Base-by-base conservation (phyloP, 2,329 filamentous ascomycete genomes). In the Macrophomina tecta region DNA sequence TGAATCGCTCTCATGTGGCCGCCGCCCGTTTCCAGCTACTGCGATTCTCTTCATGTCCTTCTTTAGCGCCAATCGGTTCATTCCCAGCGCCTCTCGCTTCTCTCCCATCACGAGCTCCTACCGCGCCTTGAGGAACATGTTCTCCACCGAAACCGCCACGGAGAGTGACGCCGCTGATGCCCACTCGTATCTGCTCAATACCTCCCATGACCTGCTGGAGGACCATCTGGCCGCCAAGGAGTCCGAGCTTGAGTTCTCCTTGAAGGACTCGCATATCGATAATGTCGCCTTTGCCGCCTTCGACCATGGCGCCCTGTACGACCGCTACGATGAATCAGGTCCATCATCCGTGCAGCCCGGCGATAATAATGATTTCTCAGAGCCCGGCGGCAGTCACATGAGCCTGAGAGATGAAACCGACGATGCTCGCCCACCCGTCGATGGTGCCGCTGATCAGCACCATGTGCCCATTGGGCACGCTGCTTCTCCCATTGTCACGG, bases 281-380 rank as follows among this genome's bases (percentile, higher is more conserved):
- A 65, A 68, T 30, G 68, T 72, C 65, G 69, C 74, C 38, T 75
- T 77, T 68, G 67, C 73, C 64, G 73, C 72, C 68, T 75, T 79
- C 72, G 73, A 76, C 71, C 73, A 73, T 70, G 68, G 79, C 48
- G 60, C 55, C 40, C 56, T 70, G 55, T 73, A 69, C 67, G 69
- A 72, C 67, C 76, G 72, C 67, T 80, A 79, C 74, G 74, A 74
- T 72, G 77, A 79, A 71, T 79, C 78, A 34, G 74, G 73, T 66
- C 70, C 75, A 68, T 80, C 78, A 68, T 80, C 78, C 69, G 73
- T 77, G 71, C 78, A 79, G 68, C 76, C 76, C 64, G 75, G 75
- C 67, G 76, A 79, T 67, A 69, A 70, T 55, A 75, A 75, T 65
- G 76, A 78, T 69, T 71, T 72, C 70, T 80, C 76, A 32, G 78